Base-by-base conservation (phyloP, 345 rosid species). In the Iberis pinnata region DNA sequence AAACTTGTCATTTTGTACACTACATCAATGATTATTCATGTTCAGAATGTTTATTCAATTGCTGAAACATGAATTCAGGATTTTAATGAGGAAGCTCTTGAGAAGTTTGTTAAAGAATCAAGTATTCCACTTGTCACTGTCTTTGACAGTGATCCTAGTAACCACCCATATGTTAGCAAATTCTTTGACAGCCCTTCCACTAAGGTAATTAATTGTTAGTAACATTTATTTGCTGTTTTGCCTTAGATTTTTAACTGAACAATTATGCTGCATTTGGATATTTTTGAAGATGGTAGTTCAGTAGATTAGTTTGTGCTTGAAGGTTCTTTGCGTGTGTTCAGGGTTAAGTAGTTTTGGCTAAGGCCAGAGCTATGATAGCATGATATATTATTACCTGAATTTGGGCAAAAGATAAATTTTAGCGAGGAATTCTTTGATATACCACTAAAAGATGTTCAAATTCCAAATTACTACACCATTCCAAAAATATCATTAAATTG, bases 71-170 rank as follows among this genome's bases (percentile, higher is more conserved):
- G 27, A 44, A 60, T 75, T 59, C 79, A 92, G 98, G 89, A 83
- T 29, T 88, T 92, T 61, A 43, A 72, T 59, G 78, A 71, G 43
- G 94, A 81, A 68, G 78, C 85, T 46, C 59, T 92, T 5, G 87
- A 77, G 76, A 92, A 85, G 77, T 92, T 80, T 69, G 63, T 88
- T 72, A 86, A 74, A 71, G 82, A 69, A 52, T 73, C 95, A 32
- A 88, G 87, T 70, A 58, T 75, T n/a, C 97, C 99, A 1, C 8
- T 65, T 18, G 80, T 92, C 43, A 88, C 99, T 22, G 12, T 83
- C 63, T 88, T 80, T 64, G 66, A 83, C 56, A 86, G 6, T 35
- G 97, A 92, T 44, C 84, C 83, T 20, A 70, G 16, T 77, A 83
- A 78, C 70, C 96, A 80, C 57, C 94, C 90, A 19, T 86, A 64